phyloP scores from a whole-genome alignment of 495 filamentous ascomycete genomes.

The Aspergillus nidulans region DNA sequence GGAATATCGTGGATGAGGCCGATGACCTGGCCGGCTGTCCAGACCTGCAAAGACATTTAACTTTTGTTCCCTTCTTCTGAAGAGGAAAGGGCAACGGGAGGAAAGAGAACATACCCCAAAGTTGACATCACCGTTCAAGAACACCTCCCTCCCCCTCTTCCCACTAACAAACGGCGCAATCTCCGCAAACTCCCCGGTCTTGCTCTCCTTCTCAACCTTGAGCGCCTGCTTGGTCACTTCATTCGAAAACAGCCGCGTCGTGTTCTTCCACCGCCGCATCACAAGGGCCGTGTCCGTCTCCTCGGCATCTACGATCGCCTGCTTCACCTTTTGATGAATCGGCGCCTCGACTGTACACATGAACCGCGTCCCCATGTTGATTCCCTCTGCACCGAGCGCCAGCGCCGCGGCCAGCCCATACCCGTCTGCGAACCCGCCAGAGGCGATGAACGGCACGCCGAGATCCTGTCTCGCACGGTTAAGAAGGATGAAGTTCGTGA shows the following conservation, averaged over 20 bases:
- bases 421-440: slow-evolving; percentile 92
- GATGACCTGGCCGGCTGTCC: slow-evolving; percentile 69
- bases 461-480: slow-evolving; percentile 80
- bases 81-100: background rate
- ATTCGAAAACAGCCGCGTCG: slow-evolving; percentile 80
- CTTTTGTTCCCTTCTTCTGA: background rate
- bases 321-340: slow-evolving; percentile 89
- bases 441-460: slow-evolving; percentile 87
- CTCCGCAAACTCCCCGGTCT: slow-evolving; percentile 84
- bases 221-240: slow-evolving; percentile 77
- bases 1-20: slow-evolving; percentile 68
- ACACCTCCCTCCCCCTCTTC: slow-evolving; percentile 86
- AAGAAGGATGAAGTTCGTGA: slow-evolving; percentile 96
- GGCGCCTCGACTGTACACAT: slow-evolving; percentile 91
- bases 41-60: slow-evolving; percentile 45
- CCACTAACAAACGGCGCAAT: slow-evolving; percentile 88
- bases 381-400: slow-evolving; percentile 83
- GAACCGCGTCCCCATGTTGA: slow-evolving; percentile 94
- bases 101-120: slow-evolving; percentile 64
- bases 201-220: slow-evolving; percentile 80
- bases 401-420: slow-evolving; percentile 92
- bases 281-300: slow-evolving; percentile 91
- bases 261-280: slow-evolving; percentile 90
- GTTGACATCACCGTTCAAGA: slow-evolving; percentile 85
- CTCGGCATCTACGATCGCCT: slow-evolving; percentile 79